Percentiles rank a stretch among this genome's conserved stretches.
These are phyloP conservation scores for Coniferiporia sulphurascens DNA, from an alignment of 1,284 basidiomycete species.

Conservation along the genomic window DNA sequence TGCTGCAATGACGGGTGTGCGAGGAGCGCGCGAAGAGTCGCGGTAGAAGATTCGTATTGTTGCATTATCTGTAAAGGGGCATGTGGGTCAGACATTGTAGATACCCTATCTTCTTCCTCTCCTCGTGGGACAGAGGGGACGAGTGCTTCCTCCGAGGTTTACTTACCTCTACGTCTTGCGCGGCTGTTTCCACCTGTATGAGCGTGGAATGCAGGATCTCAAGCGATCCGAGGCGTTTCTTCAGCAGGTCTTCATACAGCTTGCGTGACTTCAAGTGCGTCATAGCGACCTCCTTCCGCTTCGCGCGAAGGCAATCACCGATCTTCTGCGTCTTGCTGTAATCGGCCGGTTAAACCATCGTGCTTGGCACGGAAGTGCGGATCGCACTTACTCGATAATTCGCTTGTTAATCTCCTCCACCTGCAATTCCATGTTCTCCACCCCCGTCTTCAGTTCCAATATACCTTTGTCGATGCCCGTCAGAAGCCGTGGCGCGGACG, in stretches of 20 bases:
- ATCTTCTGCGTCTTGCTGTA: slow-evolving; percentile 65
- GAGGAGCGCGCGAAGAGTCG: slow-evolving; percentile 72
- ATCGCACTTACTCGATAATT: slow-evolving; percentile 56
- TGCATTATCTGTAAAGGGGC: slow-evolving; percentile 65
- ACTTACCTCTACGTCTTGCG: slow-evolving; percentile 78
- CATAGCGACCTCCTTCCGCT: slow-evolving; percentile 70
- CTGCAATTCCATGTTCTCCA: slow-evolving; percentile 61
- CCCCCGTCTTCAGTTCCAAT: slow-evolving; percentile 66
- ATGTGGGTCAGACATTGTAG: background rate
- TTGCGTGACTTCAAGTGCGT: slow-evolving; percentile 77
- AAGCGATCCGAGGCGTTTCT: slow-evolving; percentile 69
- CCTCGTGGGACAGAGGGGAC: too few relatives aligned
- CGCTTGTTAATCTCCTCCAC: slow-evolving; percentile 60
- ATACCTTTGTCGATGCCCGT: slow-evolving; percentile 71
- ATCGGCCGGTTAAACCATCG: background rate
- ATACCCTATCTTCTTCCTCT: too few relatives aligned
- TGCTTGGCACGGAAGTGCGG: background rate
- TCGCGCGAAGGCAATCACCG: slow-evolving; percentile 56
- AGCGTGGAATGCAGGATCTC: slow-evolving; percentile 75
- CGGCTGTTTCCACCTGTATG: slow-evolving; percentile 81
- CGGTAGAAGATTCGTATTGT: slow-evolving; percentile 77
- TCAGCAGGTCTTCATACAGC: slow-evolving; percentile 71
- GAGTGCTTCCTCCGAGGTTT: too few relatives aligned
- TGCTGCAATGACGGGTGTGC: slow-evolving; percentile 75
- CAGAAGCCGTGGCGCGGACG: slow-evolving; percentile 32